Evolutionary conservation across 352 stramenopile species (phyloP).

Genomic region (Chrysophaeum taylorii): DNA sequence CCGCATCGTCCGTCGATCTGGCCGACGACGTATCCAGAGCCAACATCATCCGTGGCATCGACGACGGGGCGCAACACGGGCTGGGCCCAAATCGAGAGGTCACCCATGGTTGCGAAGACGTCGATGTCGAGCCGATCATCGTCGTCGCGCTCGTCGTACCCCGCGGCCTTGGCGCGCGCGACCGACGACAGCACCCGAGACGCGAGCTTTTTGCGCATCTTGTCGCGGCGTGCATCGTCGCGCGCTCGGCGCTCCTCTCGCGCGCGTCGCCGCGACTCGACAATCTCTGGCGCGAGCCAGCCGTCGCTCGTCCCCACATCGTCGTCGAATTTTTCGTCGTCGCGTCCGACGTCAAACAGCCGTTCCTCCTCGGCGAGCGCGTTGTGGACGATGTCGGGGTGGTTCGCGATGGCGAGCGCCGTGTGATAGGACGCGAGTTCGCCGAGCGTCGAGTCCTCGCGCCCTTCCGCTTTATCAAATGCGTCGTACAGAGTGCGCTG

Average conservation of each 20-base stretch:
- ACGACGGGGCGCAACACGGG: neutral
- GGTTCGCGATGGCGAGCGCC: conserved; percentile 7
- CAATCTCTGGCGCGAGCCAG: conserved; percentile 4
- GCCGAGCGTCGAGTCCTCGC: neutral
- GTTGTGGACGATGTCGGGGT: conserved; percentile 8
- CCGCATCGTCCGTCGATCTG: neutral
- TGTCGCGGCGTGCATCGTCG: neutral
- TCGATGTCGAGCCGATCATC: too few species aligned
- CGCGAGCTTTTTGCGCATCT: neutral
- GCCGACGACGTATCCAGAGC: neutral
- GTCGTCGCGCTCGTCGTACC: neutral
- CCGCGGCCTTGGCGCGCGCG: neutral
- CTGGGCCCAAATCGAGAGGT: neutral
- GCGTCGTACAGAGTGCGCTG: neutral
- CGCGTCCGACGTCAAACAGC: neutral
- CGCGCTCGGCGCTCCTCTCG: neutral
- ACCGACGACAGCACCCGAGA: neutral
- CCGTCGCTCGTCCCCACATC: neutral
- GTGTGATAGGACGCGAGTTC: conserved; percentile 7
- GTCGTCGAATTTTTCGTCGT: neutral
- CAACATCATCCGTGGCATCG: neutral
- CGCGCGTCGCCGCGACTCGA: neutral
- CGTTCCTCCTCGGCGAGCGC: conserved; percentile 6
- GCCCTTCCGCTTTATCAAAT: neutral
- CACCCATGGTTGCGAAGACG: too few species aligned